Evolutionary conservation across 345 rosid genomes (phyloP).

Genomic region (Salix exigua): DNA sequence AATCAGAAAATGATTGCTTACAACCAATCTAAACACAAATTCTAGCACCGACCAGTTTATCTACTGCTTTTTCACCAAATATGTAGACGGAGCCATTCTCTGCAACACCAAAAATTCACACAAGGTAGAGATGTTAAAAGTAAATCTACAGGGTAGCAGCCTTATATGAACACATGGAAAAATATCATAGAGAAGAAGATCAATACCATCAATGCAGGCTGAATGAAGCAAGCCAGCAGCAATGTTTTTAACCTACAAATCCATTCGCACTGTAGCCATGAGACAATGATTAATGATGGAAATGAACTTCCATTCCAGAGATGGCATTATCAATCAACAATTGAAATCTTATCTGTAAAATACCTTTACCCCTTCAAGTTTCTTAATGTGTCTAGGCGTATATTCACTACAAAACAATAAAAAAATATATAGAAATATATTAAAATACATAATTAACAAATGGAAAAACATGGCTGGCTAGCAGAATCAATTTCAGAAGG

Average conservation of each 20-base stretch:
- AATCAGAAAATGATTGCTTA: conserved; percentile 6
- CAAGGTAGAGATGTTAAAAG: conserved; percentile 15
- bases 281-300: conserved; percentile 16
- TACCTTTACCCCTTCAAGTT: conserved; percentile 82
- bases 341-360: conserved; percentile 5
- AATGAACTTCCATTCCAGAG: conserved; percentile 4
- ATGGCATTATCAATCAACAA: conserved; percentile 13
- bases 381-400: conserved; percentile 89
- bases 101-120: conserved; percentile 31
- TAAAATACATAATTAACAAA: conserved; percentile 17
- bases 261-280: conserved; percentile 19
- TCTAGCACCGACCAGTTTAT: conserved; percentile 44
- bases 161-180: conserved; percentile 3
- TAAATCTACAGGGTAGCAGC: not conserved
- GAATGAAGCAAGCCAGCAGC: conserved; percentile 93
- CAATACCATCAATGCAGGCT: conserved; percentile 75
- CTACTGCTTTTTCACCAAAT: conserved; percentile 65
- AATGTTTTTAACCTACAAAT: conserved; percentile 56
- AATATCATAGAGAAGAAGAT: conserved; percentile 11
- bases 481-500: not conserved
- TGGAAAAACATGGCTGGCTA: not conserved
- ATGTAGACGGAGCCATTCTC: conserved; percentile 74
- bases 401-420: conserved; percentile 60
- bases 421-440: not conserved
- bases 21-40: conserved; percentile 1